Evolutionary conservation across 2,329 filamentous ascomycete species (phyloP).

Genomic region (Trichoderma arundinaceum): DNA sequence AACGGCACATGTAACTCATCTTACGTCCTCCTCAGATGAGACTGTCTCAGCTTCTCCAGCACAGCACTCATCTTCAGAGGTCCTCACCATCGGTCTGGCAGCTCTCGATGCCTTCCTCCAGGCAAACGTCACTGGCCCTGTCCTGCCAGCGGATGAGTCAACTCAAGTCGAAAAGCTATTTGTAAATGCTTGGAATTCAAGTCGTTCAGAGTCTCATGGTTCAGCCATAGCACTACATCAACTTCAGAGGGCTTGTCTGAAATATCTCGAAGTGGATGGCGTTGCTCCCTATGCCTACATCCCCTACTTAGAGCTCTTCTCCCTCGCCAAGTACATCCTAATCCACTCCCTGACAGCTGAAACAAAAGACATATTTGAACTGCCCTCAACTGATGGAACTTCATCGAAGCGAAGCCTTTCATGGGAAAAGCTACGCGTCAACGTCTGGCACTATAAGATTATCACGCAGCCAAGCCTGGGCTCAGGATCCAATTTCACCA

Average conservation of each 20-base stretch:
- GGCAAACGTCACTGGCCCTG: slow-evolving; percentile 85
- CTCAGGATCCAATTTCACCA: slow-evolving; percentile 60
- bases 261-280: slow-evolving; percentile 77
- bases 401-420: slow-evolving; percentile 54
- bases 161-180: slow-evolving; percentile 46
- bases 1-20: slow-evolving; percentile 25
- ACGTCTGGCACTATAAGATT: slow-evolving; percentile 71
- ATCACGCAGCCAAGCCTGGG: slow-evolving; percentile 62
- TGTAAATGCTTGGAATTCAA: slow-evolving; percentile 47
- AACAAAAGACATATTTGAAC: slow-evolving; percentile 37
- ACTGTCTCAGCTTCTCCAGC: neutral
- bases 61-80: slow-evolving; percentile 19
- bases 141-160: slow-evolving; percentile 53
- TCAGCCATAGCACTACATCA: slow-evolving; percentile 40
- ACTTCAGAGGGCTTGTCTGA: slow-evolving; percentile 65
- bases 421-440: slow-evolving; percentile 73
- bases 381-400: slow-evolving; percentile 43
- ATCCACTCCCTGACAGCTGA: slow-evolving; percentile 38
- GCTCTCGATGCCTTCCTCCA: slow-evolving; percentile 79
- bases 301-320: slow-evolving; percentile 82
- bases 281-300: slow-evolving; percentile 85
- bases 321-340: slow-evolving; percentile 66
- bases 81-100: slow-evolving; percentile 43
- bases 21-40: neutral
- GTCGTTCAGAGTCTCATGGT: neutral